Percentiles rank a stretch among this genome's conserved stretches.
phyloP scores from a whole-genome alignment of 352 stramenopile species.

The Lagenidium giganteum region DNA sequence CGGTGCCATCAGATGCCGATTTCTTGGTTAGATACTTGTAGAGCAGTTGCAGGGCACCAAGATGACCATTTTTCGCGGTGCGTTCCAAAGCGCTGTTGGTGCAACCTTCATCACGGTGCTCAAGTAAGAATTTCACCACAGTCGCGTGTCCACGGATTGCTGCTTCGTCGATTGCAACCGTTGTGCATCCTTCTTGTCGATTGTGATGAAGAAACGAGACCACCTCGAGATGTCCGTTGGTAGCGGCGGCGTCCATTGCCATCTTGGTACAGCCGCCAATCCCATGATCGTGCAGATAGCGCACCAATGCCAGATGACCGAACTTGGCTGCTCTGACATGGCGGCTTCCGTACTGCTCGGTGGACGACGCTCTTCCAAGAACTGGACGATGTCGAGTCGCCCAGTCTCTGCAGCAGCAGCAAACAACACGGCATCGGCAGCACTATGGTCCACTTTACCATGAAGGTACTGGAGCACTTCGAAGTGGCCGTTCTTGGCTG shows the following conservation, averaged over 20 bases:
- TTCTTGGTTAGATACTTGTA: too few species aligned
- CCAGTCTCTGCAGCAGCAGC: not conserved
- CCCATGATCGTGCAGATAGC: slow-evolving; percentile 30
- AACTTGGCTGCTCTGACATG: slow-evolving; percentile 17
- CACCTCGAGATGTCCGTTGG: slow-evolving; percentile 27
- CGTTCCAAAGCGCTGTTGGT: not conserved
- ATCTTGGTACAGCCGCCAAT: slow-evolving; percentile 23
- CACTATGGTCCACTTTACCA: not conserved
- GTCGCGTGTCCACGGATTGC: slow-evolving; percentile 24
- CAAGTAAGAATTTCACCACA: slow-evolving; percentile 42
- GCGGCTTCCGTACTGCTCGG: too few species aligned
- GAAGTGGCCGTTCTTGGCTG: slow-evolving; percentile 2
- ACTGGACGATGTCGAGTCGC: slow-evolving; percentile 2
- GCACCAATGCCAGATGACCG: slow-evolving; percentile 32
- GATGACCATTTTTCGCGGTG: slow-evolving; percentile 1
- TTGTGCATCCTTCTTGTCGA: slow-evolving; percentile 40
- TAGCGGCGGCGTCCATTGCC: slow-evolving; percentile 41
- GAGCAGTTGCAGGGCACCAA: slow-evolving; percentile 5
- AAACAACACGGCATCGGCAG: too few species aligned
- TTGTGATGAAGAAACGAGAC: slow-evolving; percentile 49
- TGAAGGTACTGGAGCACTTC: not conserved
- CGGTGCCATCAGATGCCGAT: too few species aligned
- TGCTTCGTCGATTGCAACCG: slow-evolving; percentile 23
- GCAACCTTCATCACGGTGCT: slow-evolving; percentile 26
- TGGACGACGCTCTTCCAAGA: too few species aligned